phyloP scores from a whole-genome alignment of 1,284 basidiomycete species.

The Marasmius sp. region DNA sequence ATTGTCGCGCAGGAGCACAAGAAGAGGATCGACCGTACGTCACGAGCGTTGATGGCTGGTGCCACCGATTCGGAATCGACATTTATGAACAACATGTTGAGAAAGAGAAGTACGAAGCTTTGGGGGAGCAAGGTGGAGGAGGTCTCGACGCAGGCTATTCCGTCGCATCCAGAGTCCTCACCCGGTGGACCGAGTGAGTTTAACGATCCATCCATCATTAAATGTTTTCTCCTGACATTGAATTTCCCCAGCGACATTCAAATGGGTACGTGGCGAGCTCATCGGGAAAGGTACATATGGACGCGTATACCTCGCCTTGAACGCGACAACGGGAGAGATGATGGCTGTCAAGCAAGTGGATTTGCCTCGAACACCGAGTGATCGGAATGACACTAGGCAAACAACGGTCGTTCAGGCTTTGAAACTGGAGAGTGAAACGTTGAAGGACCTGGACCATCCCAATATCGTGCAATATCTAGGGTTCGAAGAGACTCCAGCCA shows the following conservation, averaged over 20 bases:
- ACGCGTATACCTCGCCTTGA: slow-evolving; percentile 93
- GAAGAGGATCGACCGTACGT: slow-evolving; percentile 63
- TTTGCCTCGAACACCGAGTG: slow-evolving; percentile 85
- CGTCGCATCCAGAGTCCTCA: slow-evolving; percentile 52
- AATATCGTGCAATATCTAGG: slow-evolving; percentile 98
- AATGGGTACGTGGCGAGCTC: slow-evolving; percentile 97
- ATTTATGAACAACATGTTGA: slow-evolving; percentile 47
- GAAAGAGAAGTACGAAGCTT: slow-evolving; percentile 90
- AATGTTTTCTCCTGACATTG: slow-evolving; percentile 11
- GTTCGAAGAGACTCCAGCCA: slow-evolving; percentile 90
- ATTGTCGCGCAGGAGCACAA: slow-evolving; percentile 86
- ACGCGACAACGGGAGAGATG: slow-evolving; percentile 98
- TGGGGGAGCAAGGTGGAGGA: slow-evolving; percentile 96
- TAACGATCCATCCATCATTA: slow-evolving; percentile 11
- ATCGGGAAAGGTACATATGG: slow-evolving; percentile 98
- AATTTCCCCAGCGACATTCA: slow-evolving; percentile 76
- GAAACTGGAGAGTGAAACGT: slow-evolving; percentile 91
- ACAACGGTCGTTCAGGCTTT: slow-evolving; percentile 87
- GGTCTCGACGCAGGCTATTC: slow-evolving; percentile 74
- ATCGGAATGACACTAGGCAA: slow-evolving; percentile 87
- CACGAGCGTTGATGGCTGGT: slow-evolving; percentile 27
- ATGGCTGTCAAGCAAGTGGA: slow-evolving; percentile 99
- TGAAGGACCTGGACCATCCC: slow-evolving; percentile 96
- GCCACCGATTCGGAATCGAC: slow-evolving; percentile 41
- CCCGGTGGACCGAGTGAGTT: slow-evolving; percentile 61